These are phyloP conservation scores for Pugionium cornutum DNA, from an alignment of 345 rosid genomes.

Conservation along the genomic window DNA sequence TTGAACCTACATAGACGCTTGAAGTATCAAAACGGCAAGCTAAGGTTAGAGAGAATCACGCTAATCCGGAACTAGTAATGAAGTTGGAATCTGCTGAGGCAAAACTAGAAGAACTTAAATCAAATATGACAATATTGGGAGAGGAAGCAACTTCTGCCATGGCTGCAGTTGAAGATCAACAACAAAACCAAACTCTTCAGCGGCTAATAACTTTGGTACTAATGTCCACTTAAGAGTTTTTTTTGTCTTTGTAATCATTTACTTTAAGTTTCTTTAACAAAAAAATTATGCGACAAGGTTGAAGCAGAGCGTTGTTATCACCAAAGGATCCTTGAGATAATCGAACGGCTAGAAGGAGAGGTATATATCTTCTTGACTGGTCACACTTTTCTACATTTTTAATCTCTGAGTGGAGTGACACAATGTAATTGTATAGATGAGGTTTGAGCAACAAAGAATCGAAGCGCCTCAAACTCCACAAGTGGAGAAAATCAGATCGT, in stretches of 20 bases:
- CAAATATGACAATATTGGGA: conserved; percentile 73
- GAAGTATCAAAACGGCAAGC: conserved; percentile 88
- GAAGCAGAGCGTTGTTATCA: conserved; percentile 85
- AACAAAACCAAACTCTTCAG: conserved; percentile 88
- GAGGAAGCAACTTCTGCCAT: conserved; percentile 90
- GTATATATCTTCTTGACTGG: conserved; percentile 39
- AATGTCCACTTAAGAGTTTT: background rate
- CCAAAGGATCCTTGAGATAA: conserved; percentile 80
- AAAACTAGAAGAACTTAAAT: conserved; percentile 74
- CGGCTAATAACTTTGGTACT: conserved; percentile 87
- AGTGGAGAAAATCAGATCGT: conserved; percentile 45
- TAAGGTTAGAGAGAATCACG: conserved; percentile 68
- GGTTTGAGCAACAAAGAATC: conserved; percentile 66
- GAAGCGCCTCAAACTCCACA: conserved; percentile 67
- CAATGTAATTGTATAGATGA: conserved; percentile 50
- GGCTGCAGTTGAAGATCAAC: conserved; percentile 93
- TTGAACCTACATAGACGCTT: conserved; percentile 62
- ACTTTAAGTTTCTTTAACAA: conserved; percentile 6
- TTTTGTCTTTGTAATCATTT: conserved; percentile 24
- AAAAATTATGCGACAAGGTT: conserved; percentile 51
- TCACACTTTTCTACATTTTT: conserved; percentile 14
- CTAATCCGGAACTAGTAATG: conserved; percentile 62
- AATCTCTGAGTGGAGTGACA: background rate
- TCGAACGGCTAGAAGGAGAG: conserved; percentile 79
- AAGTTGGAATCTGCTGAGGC: conserved; percentile 78